Percentiles rank a stretch among this genome's conserved stretches.
These are phyloP conservation scores for Penicillium cinerascens DNA, from an alignment of 495 filamentous ascomycete genomes.

Conservation along the genomic window DNA sequence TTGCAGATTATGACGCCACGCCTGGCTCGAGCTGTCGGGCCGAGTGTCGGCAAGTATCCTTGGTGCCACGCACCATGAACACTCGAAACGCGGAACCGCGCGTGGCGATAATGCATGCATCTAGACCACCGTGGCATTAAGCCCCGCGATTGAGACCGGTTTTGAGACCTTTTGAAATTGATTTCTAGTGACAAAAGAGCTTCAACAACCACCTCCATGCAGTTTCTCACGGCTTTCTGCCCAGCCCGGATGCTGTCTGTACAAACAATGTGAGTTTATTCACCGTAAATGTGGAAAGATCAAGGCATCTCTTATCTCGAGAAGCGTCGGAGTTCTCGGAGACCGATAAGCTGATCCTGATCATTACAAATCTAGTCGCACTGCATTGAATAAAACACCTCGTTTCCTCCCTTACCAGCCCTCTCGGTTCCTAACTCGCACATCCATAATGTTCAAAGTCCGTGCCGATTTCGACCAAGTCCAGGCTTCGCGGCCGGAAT, in stretches of 20 bases:
- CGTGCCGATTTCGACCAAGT: slow-evolving; percentile 71
- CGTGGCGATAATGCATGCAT: neutral
- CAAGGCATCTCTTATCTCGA: too few species aligned
- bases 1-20: neutral
- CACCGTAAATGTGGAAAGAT: too few species aligned
- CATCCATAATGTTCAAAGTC: slow-evolving; percentile 27
- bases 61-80: slow-evolving; percentile 1
- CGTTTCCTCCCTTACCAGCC: neutral
- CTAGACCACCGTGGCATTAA: neutral
- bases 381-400: neutral
- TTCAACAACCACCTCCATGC: neutral
- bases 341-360: slow-evolving; percentile 1
- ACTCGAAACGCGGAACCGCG: too few species aligned
- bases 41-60: neutral
- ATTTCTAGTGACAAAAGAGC: neutral
- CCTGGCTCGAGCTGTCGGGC: neutral
- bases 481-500: slow-evolving; percentile 71
- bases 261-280: neutral
- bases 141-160: neutral
- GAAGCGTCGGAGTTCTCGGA: neutral
- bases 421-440: slow-evolving; percentile 18
- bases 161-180: neutral
- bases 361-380: slow-evolving; percentile 3
- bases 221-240: neutral
- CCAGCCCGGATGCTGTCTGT: neutral